Evolutionary conservation across 108 stramenopile species (phyloP).

Genomic region (Cyclotella choctawhatcheeana): DNA sequence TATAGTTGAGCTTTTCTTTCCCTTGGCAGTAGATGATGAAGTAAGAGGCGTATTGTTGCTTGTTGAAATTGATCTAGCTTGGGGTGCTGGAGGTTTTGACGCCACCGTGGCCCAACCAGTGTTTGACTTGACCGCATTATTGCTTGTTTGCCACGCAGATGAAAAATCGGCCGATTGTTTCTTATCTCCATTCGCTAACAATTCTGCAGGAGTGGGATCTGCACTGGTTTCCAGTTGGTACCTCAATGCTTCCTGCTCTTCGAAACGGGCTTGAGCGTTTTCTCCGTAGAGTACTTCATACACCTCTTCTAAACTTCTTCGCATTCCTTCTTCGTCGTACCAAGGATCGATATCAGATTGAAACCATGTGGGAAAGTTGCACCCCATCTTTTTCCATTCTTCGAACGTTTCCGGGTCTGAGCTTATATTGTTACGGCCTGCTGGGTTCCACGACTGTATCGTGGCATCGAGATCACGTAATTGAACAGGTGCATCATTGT

Average conservation of each 20-base stretch:
- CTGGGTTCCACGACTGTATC: conserved; percentile 32
- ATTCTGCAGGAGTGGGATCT: conserved; percentile 56
- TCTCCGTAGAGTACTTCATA: conserved; percentile 54
- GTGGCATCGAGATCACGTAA: conserved; percentile 5
- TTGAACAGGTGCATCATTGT: conserved; percentile 16
- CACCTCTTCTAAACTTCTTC: conserved; percentile 53
- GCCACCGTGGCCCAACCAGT: conserved; percentile 47
- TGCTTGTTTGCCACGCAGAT: neutral
- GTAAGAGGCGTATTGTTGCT: neutral
- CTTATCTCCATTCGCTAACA: conserved; percentile 10
- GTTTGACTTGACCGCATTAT: conserved; percentile 8
- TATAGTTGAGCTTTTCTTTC: conserved; percentile 6
- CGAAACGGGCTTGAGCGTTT: conserved; percentile 35
- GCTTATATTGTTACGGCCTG: neutral
- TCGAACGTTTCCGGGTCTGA: conserved; percentile 46
- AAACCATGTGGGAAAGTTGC: conserved; percentile 49
- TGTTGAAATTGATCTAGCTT: neutral
- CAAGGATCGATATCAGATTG: conserved; percentile 47
- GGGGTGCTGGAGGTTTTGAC: conserved; percentile 34
- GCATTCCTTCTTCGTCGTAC: conserved; percentile 52
- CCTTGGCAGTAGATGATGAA: conserved; percentile 4
- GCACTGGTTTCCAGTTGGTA: conserved; percentile 15
- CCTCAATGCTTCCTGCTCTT: conserved; percentile 32
- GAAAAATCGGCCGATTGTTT: neutral
- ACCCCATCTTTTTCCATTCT: conserved; percentile 53